Percentiles rank a stretch among this genome's conserved stretches.
Conservation (phyloP, 2,329 filamentous ascomycete genomes). For the Fusarium sacchari region DNA sequence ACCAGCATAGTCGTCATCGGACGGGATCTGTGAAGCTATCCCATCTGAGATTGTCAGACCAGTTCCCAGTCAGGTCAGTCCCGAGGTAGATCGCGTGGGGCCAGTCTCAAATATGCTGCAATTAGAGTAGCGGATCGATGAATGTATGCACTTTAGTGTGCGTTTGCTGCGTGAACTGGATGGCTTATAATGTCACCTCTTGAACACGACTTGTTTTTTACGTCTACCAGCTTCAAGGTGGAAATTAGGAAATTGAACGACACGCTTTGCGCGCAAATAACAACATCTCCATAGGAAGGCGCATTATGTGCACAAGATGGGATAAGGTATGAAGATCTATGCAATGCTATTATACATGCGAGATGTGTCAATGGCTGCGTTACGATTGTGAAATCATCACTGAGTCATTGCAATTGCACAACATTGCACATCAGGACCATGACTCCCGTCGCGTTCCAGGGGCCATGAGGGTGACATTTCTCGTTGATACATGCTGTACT, state of each 20-base stretch:
- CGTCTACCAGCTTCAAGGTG: constrained; percentile 8
- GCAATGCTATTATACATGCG: constrained; percentile 10
- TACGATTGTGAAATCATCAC: constrained; percentile 3
- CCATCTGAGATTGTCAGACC: constrained; percentile 31
- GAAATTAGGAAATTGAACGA: constrained; percentile 31
- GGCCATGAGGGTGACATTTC: constrained; percentile 8
- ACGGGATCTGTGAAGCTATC: constrained; percentile 26
- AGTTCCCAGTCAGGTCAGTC: constrained; percentile 21
- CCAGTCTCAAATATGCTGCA: constrained; percentile 18
- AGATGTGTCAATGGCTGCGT: constrained; percentile 7
- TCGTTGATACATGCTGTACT: neutral
- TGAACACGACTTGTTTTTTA: neutral
- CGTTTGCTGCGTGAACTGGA: neutral
- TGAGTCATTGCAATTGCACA: constrained; percentile 19
- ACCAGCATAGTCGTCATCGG: constrained; percentile 24
- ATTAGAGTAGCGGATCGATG: constrained; percentile 9
- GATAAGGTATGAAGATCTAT: constrained; percentile 18
- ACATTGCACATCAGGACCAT: constrained; percentile 3
- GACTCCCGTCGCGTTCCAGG: constrained; percentile 3
- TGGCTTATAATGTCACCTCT: constrained; percentile 18
- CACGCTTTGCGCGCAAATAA: constrained; percentile 28
- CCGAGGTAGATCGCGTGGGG: constrained; percentile 34
- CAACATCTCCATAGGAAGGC: neutral
- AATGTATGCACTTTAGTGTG: constrained; percentile 25
- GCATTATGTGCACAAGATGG: neutral